Evolutionary conservation across 2,329 filamentous ascomycete genomes (phyloP).

Genomic region (Apiospora arundinis): DNA sequence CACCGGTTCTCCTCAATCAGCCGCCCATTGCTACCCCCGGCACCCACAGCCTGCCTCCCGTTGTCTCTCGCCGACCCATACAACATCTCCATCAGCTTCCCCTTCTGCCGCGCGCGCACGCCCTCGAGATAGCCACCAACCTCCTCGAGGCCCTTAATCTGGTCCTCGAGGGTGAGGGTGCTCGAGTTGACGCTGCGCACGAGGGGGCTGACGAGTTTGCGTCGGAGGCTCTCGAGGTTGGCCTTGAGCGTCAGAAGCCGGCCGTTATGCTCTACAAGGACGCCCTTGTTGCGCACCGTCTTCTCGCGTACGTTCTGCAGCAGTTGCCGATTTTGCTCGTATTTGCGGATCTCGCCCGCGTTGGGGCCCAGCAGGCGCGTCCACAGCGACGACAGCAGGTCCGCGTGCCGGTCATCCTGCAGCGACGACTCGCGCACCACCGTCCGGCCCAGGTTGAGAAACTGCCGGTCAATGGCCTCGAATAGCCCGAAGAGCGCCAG

Average conservation of each 20-base stretch:
- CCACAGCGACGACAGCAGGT: conserved; percentile 86
- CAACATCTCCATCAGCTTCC: conserved; percentile 80
- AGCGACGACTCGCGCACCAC: conserved; percentile 83
- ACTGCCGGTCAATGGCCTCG: conserved; percentile 88
- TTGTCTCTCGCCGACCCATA: conserved; percentile 58
- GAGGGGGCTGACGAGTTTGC: conserved; percentile 84
- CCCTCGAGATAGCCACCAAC: conserved; percentile 79
- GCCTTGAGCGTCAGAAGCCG: conserved; percentile 84
- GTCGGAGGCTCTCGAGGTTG: conserved; percentile 82
- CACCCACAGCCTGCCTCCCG: conserved; percentile 20
- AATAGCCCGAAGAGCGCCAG: conserved; percentile 87
- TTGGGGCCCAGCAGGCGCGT: conserved; percentile 81
- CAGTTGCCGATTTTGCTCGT: conserved; percentile 85
- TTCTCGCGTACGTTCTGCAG: conserved; percentile 80
- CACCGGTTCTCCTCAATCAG: conserved; percentile 39
- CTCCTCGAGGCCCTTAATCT: conserved; percentile 81
- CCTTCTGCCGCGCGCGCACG: conserved; percentile 80
- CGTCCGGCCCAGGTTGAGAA: conserved; percentile 83
- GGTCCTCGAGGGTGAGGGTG: conserved; percentile 79
- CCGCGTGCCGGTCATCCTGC: conserved; percentile 81
- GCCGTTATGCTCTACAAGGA: conserved; percentile 86
- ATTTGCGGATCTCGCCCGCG: conserved; percentile 80
- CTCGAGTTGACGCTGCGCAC: conserved; percentile 73
- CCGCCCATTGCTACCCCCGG: conserved; percentile 37
- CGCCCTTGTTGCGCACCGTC: conserved; percentile 85